Base-by-base conservation (phyloP, 1,284 basidiomycete genomes). In the Rhizoctonia solani region DNA sequence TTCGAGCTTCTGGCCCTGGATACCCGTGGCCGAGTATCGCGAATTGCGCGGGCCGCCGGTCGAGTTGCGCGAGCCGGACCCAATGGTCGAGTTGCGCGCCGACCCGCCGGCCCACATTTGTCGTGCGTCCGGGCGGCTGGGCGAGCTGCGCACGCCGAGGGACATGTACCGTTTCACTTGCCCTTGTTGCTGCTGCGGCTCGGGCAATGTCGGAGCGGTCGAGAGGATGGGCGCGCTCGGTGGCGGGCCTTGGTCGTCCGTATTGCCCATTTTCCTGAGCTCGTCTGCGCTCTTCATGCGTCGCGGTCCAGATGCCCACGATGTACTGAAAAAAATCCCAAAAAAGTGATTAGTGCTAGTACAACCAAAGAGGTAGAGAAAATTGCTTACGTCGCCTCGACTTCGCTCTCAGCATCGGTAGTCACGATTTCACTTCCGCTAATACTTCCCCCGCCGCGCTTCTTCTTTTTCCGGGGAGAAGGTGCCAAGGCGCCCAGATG, bases 211-310 rank as follows among this genome's bases (percentile, higher is more conserved):
- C n/a, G 44, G 44, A 21, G 44, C 9, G 44, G 8, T 9, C 5
- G 44, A 6, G 44, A 46, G 9, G 55, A 39, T 13, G 19, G 32
- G 44, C n/a, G 39, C 30, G 21, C 37, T 41, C 30, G 44, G 44
- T 6, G 44, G 44, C 5, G 9, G 13, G n/a, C 9, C 8, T 6
- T 6, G 21, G 19, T 46, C 44, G n/a, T 21, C n/a, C 44, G 44
- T 11, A 46, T 46, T 50, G 27, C 54, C 54, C 69, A 54, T 58
- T 63, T 49, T 49, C 46, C 67, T 65, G 32, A 72, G 47, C 8
- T 72, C 72, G 32, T 72, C 72, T 19, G 72, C 70, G 46, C 72
- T 73, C 68, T 72, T 72, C 71, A 73, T 72, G 63, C 68, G 61
- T 6, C 72, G 54, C 21, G 59, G 59, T n/a, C 55, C 42, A 34